A percentile compares a stretch with the other conserved stretches of the same genome.
Evolutionary conservation across 1,284 basidiomycete genomes (phyloP).

Genomic region (Cryptococcus maquisensis): DNA sequence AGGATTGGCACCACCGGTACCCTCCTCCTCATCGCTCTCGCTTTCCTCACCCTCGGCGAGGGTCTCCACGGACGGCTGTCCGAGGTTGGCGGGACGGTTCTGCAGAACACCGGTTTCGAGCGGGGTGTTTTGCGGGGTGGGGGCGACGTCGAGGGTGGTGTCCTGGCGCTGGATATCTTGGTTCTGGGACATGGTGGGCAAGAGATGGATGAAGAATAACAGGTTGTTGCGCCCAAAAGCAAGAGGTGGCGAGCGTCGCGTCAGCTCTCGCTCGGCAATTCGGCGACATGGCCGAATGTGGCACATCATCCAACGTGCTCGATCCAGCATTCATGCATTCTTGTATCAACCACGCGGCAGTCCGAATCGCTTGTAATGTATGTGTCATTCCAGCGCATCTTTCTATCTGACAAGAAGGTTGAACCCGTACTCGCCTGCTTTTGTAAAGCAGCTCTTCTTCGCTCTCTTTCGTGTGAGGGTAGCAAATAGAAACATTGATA

Average conservation of each 20-base stretch:
- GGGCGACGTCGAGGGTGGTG: slow-evolving; percentile 52
- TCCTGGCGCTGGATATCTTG: slow-evolving; percentile 41
- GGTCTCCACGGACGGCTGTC: slow-evolving; percentile 66
- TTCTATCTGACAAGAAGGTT: no score
- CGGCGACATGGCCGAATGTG: background rate
- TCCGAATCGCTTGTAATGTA: no score
- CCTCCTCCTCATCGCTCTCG: slow-evolving; percentile 46
- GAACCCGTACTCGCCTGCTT: no score
- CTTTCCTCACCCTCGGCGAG: slow-evolving; percentile 56
- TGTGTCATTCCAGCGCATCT: no score
- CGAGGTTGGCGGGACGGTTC: slow-evolving; percentile 56
- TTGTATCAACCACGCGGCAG: no score
- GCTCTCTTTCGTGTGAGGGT: no score
- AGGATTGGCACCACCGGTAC: slow-evolving; percentile 50
- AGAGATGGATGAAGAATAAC: background rate
- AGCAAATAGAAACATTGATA: no score
- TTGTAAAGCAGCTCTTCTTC: no score
- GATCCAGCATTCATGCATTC: no score
- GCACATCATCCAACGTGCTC: background rate
- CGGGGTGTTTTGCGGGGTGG: slow-evolving; percentile 78
- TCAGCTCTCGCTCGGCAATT: background rate
- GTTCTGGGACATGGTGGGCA: slow-evolving; percentile 36
- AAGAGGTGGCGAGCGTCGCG: background rate
- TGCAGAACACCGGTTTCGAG: slow-evolving; percentile 65
- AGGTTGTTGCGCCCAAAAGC: background rate